Evolutionary conservation across 148 eudicot genomes (phyloP).

Genomic region (Fagopyrum homotropicum): DNA sequence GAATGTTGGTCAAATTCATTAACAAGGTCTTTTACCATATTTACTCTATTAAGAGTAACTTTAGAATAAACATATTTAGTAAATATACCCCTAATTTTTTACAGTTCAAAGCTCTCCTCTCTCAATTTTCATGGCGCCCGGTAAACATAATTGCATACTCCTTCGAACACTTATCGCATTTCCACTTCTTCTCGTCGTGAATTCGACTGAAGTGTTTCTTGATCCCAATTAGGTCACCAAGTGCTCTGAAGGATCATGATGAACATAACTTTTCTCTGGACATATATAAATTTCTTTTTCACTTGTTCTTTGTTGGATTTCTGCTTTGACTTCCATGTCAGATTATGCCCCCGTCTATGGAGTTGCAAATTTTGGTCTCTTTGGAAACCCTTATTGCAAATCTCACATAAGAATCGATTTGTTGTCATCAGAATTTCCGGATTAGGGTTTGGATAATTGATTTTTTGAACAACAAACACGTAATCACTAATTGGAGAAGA

Average conservation of each 20-base stretch:
- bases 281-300: background rate
- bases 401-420: background rate
- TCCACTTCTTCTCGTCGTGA: background rate
- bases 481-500: background rate
- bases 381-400: background rate
- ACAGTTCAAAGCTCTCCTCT: no score
- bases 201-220: background rate
- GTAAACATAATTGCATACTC: no score
- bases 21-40: no score
- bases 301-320: no score
- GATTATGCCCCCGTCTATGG: background rate
- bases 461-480: background rate
- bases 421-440: constrained; percentile 6
- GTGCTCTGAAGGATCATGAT: background rate
- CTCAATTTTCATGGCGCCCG: no score
- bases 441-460: constrained; percentile 21
- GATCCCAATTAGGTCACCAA: background rate
- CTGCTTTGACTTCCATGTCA: no score
- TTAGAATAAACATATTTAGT: no score
- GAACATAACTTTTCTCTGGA: background rate
- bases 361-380: background rate
- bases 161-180: no score
- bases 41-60: no score
- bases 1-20: no score
- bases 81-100: no score